phyloP scores from a whole-genome alignment of 2,329 filamentous ascomycete species.

The Xylariales sp. region DNA sequence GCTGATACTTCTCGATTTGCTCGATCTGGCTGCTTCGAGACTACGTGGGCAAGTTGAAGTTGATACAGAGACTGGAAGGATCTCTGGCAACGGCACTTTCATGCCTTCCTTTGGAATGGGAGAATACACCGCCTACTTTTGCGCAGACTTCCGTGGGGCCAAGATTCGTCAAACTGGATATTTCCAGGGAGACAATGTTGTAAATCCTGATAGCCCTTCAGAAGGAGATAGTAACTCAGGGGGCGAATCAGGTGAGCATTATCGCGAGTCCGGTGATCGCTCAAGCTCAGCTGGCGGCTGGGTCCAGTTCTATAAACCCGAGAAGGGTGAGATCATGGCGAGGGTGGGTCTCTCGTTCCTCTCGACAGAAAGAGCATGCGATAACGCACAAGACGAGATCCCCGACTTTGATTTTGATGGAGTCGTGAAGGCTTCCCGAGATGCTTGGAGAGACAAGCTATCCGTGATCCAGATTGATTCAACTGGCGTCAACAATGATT shows the following conservation, averaged over 20 bases:
- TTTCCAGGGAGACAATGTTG: not conserved
- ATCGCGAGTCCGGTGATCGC: not conserved
- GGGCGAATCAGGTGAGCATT: not conserved
- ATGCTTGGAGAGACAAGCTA: slow-evolving; percentile 61
- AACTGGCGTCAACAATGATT: slow-evolving; percentile 45
- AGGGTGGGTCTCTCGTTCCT: slow-evolving; percentile 74
- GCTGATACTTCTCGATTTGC: slow-evolving; percentile 55
- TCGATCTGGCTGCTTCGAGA: slow-evolving; percentile 49
- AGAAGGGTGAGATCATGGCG: slow-evolving; percentile 47
- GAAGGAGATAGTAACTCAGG: not conserved
- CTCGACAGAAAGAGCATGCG: slow-evolving; percentile 61
- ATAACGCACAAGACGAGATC: slow-evolving; percentile 65
- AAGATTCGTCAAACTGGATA: slow-evolving; percentile 46
- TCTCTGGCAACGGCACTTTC: slow-evolving; percentile 55
- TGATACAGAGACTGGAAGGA: slow-evolving; percentile 44
- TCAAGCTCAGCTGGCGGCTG: not conserved
- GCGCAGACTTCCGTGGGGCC: slow-evolving; percentile 55
- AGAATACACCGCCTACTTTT: slow-evolving; percentile 54
- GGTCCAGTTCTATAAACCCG: not conserved
- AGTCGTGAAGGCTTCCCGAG: slow-evolving; percentile 48
- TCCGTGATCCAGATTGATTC: slow-evolving; percentile 52
- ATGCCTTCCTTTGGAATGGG: slow-evolving; percentile 58
- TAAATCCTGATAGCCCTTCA: not conserved
- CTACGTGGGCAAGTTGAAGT: slow-evolving; percentile 46
- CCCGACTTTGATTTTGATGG: slow-evolving; percentile 58